Evolutionary conservation across 1,139 yeast species (phyloP).

Genomic region (Keqinozyma sinolaborantium): DNA sequence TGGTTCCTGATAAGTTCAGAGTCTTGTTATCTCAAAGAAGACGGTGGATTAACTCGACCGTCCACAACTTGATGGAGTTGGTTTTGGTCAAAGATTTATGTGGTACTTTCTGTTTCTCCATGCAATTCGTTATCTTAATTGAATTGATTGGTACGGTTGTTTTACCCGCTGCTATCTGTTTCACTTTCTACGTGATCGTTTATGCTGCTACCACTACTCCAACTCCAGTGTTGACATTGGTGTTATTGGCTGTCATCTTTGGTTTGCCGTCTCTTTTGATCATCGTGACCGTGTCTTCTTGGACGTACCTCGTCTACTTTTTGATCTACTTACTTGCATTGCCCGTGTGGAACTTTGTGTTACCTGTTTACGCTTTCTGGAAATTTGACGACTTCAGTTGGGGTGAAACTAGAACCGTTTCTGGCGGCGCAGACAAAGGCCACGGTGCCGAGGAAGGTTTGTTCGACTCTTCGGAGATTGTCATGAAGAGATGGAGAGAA

Average conservation of each 20-base stretch:
- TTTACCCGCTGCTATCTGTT: conserved; percentile 86
- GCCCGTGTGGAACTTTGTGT: conserved; percentile 92
- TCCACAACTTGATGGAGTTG: conserved; percentile 90
- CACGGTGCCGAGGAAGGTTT: conserved; percentile 75
- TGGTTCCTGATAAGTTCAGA: conserved; percentile 79
- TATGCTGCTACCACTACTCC: conserved; percentile 76
- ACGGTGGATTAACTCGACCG: conserved; percentile 98
- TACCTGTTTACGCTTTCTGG: conserved; percentile 91
- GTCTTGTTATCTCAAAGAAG: conserved; percentile 92
- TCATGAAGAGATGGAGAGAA: conserved; percentile 93
- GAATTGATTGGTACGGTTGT: conserved; percentile 90
- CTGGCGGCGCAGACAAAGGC: conserved; percentile 63
- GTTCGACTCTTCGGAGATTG: conserved; percentile 83
- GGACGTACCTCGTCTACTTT: conserved; percentile 80
- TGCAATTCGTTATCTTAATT: conserved; percentile 90
- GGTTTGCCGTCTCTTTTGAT: conserved; percentile 89
- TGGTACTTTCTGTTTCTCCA: conserved; percentile 95
- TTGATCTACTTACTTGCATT: conserved; percentile 73
- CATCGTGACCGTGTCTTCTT: conserved; percentile 81
- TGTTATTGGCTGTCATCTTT: conserved; percentile 74
- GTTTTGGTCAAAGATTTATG: conserved; percentile 86
- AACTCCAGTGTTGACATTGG: conserved; percentile 77
- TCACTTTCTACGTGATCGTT: conserved; percentile 79
- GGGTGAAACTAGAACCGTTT: conserved; percentile 94
- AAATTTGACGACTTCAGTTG: conserved; percentile 97